Evolutionary conservation across 2,329 filamentous ascomycete genomes (phyloP).

Genomic region (Talaromyces sp.): DNA sequence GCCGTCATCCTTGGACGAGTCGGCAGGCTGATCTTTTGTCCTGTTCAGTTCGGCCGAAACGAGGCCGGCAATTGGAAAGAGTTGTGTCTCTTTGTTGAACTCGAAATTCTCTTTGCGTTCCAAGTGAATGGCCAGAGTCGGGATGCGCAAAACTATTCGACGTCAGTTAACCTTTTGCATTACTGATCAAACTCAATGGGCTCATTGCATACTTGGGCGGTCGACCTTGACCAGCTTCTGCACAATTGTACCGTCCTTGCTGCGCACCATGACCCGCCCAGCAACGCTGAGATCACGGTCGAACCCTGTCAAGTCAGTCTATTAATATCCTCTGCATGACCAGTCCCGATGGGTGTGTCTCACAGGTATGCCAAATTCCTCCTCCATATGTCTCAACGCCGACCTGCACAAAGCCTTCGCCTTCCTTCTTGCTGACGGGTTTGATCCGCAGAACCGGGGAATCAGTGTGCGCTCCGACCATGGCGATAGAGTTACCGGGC

Average conservation of each 20-base stretch:
- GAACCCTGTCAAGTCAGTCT: constrained; percentile 56
- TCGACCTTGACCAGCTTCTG: constrained; percentile 87
- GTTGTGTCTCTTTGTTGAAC: constrained; percentile 94
- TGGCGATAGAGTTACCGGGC: constrained; percentile 81
- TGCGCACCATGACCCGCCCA: constrained; percentile 76
- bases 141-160: constrained; percentile 67
- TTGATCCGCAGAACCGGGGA: constrained; percentile 89
- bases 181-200: neutral
- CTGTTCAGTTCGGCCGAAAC: constrained; percentile 84
- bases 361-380: constrained; percentile 90
- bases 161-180: neutral
- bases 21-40: constrained; percentile 43
- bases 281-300: constrained; percentile 90
- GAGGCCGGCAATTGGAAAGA: constrained; percentile 88
- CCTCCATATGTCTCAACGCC: constrained; percentile 96
- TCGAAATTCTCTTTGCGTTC: constrained; percentile 79
- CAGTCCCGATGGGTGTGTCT: constrained; percentile 5
- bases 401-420: constrained; percentile 84
- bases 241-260: constrained; percentile 65
- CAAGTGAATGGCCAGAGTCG: constrained; percentile 89
- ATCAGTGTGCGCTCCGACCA: constrained; percentile 95
- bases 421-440: constrained; percentile 83
- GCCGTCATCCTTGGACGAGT: constrained; percentile 32
- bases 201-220: constrained; percentile 54
- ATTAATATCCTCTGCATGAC: neutral